Percentiles rank a stretch among this genome's conserved stretches.
Conservation (phyloP, 257 asterid species). For the Nicotiana benthamiana region DNA sequence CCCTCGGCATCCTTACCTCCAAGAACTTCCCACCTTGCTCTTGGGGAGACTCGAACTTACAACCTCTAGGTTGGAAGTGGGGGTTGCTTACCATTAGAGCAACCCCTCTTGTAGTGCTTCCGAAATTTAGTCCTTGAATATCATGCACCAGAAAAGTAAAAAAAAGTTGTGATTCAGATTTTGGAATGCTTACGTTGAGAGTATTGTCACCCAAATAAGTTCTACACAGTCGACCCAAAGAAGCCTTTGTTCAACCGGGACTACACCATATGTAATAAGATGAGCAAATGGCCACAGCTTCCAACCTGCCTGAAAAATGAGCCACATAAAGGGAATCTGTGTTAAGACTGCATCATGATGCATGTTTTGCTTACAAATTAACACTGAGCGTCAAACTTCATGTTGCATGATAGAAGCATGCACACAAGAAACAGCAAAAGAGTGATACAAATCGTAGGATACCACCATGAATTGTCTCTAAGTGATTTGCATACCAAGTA, state of each 20-base stretch:
- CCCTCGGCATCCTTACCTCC: too few relatives aligned
- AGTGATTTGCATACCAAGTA: not conserved
- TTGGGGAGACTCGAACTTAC: too few relatives aligned
- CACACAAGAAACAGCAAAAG: not conserved
- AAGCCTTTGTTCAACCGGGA: constrained; percentile 46
- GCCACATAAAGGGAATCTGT: not conserved
- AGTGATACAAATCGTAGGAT: not conserved
- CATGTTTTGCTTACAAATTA: not conserved
- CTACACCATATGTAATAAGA: constrained; percentile 39
- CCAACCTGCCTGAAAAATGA: constrained; percentile 43
- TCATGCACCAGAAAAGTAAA: not conserved
- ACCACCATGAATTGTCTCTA: not conserved
- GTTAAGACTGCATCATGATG: not conserved
- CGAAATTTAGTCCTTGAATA: not conserved
- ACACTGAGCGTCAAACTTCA: not conserved
- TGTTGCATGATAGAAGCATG: not conserved
- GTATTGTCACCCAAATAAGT: constrained; percentile 48
- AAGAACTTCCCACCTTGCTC: too few relatives aligned
- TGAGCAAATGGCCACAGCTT: constrained; percentile 54
- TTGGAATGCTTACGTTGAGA: constrained; percentile 36
- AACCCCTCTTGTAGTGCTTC: too few relatives aligned
- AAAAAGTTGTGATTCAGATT: not conserved
- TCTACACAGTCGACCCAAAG: constrained; percentile 53
- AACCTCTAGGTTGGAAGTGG: too few relatives aligned
- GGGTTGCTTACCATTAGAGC: too few relatives aligned